Evolutionary conservation across 208 protist species (phyloP), one percentile per base, ranked within the genome.

Genomic region (Acanthamoeba royreba): DNA sequence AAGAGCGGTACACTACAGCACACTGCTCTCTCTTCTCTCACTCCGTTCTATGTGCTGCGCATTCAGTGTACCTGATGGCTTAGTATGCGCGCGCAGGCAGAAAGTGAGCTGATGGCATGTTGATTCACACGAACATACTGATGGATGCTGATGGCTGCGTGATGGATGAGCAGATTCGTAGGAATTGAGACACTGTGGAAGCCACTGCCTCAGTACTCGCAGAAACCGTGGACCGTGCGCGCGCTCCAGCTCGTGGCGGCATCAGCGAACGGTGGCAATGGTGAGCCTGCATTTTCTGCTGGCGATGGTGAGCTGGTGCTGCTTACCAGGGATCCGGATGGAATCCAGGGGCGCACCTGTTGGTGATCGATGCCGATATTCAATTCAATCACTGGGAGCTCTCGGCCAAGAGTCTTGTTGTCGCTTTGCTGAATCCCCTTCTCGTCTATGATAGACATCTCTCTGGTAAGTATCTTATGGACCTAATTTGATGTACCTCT

Each of bases 371-470:
- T 22, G 85, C 85, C 35, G 85, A 91, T 25, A 91, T 91, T 69
- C 85, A 91, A 33, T 91, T 91, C 58, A 91, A 91, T 33, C 85
- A 91, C 58, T 91, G 85, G 85, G 85, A 91, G 49, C 85, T 91
- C 43, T 72, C 52, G 35, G 85, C 85, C 25, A 61, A 91, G 46
- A 91, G 85, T 22, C 53, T 91, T 9, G 85, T 91, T 9, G 22
- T n/a, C n/a, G 85, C 85, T 19, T 53, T 91, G 4, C 43, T 91
- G 28, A 45, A 69, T 38, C 85, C 85, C 15, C 85, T 91, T n/a
- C 2, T 91, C 22, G 85, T 53, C 43, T 40, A 45, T 22, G 85
- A 91, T 47, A 5, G n/a, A 1, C 49, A 42, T 22, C 35, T 47
- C 28, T 17, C 35, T 45, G 63, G 63, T 77, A 13, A n/a, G n/a